These are phyloP conservation scores for Pichia nakasei DNA, from an alignment of 805 yeast genomes.

Conservation along the genomic window DNA sequence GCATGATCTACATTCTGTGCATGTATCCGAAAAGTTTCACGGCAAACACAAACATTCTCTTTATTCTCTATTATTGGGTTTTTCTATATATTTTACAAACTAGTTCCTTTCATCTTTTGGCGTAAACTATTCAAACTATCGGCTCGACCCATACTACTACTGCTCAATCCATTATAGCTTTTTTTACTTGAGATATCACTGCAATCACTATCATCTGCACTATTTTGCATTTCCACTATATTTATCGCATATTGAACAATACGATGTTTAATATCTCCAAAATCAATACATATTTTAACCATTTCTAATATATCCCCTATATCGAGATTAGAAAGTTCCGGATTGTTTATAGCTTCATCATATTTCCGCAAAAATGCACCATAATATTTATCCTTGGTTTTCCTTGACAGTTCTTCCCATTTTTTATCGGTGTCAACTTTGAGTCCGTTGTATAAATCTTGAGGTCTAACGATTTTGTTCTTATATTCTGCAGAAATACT, in stretches of 20 bases:
- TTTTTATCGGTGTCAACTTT: conserved; percentile 14
- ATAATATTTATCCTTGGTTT: conserved; percentile 21
- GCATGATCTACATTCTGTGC: background rate
- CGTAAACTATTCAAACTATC: conserved; percentile 1
- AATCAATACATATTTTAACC: conserved; percentile 21
- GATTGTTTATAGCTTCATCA: conserved; percentile 15
- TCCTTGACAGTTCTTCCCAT: conserved; percentile 18
- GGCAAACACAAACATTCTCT: no score
- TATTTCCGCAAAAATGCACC: conserved; percentile 25
- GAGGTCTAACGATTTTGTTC: conserved; percentile 21
- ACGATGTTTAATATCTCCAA: conserved; percentile 17
- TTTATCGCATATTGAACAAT: conserved; percentile 16
- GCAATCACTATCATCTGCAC: conserved; percentile 1
- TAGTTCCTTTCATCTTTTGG: background rate
- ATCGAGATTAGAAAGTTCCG: conserved; percentile 9
- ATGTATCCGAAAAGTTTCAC: no score
- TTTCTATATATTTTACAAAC: background rate
- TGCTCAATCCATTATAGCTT: background rate
- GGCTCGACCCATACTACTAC: background rate
- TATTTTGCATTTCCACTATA: conserved; percentile 8
- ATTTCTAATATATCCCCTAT: conserved; percentile 16
- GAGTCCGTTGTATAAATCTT: conserved; percentile 20
- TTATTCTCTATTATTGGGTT: background rate
- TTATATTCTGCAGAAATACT: conserved; percentile 22
- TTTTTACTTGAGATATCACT: background rate